Evolutionary conservation across 495 filamentous ascomycete species (phyloP).

Genomic region (Amorphotheca resinae): DNA sequence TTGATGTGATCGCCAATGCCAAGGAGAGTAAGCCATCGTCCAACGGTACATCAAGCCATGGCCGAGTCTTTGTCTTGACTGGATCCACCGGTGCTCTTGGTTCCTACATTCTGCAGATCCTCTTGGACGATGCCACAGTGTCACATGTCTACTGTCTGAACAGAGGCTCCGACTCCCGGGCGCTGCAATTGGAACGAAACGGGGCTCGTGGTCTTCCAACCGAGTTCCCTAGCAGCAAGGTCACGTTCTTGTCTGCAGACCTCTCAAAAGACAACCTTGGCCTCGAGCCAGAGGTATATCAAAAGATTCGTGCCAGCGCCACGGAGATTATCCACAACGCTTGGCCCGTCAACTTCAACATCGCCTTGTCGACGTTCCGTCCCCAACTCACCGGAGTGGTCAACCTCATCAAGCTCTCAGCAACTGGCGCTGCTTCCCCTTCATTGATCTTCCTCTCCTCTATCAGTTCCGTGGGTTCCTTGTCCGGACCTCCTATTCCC

Average conservation of each 20-base stretch:
- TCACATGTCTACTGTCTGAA: constrained; percentile 44
- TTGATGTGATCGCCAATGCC: too few relatives aligned
- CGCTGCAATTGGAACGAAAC: constrained; percentile 22
- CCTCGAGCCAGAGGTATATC: constrained; percentile 26
- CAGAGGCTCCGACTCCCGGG: constrained; percentile 28
- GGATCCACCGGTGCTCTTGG: constrained; percentile 47
- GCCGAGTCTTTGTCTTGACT: constrained; percentile 48
- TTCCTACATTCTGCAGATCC: constrained; percentile 38
- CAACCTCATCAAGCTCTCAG: constrained; percentile 39
- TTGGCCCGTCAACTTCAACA: constrained; percentile 54
- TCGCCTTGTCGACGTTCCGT: constrained; percentile 39
- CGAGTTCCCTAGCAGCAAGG: neutral
- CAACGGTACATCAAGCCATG: too few relatives aligned
- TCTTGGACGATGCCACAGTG: constrained; percentile 26
- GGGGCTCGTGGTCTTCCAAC: constrained; percentile 25
- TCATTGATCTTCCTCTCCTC: constrained; percentile 43
- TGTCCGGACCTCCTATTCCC: constrained; percentile 24
- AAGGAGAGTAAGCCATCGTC: too few relatives aligned
- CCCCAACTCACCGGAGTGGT: constrained; percentile 40
- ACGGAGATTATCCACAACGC: constrained; percentile 49
- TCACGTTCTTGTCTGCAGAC: constrained; percentile 39
- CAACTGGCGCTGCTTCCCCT: constrained; percentile 27
- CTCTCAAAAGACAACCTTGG: constrained; percentile 35
- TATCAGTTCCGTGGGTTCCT: constrained; percentile 32
- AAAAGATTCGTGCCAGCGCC: constrained; percentile 24